Evolutionary conservation across 495 filamentous ascomycete species (phyloP).

Genomic region (Penicillium malachiteum): DNA sequence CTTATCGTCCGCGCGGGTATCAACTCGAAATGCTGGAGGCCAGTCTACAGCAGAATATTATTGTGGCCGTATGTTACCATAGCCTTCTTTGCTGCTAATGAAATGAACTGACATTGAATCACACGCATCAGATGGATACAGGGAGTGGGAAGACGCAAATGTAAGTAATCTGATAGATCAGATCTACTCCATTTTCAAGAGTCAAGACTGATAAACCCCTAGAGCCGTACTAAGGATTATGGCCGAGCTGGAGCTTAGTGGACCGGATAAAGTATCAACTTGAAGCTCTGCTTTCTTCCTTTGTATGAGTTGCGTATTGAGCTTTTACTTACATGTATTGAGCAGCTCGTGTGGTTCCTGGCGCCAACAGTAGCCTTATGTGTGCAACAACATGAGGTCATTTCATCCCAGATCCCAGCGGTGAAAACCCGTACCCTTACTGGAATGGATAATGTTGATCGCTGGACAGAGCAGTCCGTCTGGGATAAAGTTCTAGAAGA

Average conservation of each 20-base stretch:
- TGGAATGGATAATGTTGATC: constrained; percentile 67
- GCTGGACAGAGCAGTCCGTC: constrained; percentile 67
- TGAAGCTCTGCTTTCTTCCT: neutral
- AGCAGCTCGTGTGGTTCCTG: constrained; percentile 81
- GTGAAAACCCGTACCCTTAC: constrained; percentile 63
- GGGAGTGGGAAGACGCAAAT: constrained; percentile 91
- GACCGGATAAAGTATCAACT: constrained; percentile 56
- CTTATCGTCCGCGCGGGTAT: constrained; percentile 62
- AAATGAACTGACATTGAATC: neutral
- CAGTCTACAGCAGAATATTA: constrained; percentile 75
- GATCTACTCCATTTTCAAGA: neutral
- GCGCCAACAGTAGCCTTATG: constrained; percentile 75
- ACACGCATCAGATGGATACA: constrained; percentile 73
- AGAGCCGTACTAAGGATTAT: constrained; percentile 79
- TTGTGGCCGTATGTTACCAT: constrained; percentile 75
- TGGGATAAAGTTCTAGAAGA: constrained; percentile 74
- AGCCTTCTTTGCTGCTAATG: neutral
- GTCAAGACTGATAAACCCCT: constrained; percentile 4
- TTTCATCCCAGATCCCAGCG: constrained; percentile 60
- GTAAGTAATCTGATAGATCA: constrained; percentile 47
- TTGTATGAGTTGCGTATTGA: too few species aligned
- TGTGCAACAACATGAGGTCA: constrained; percentile 66
- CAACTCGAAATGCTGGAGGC: constrained; percentile 90
- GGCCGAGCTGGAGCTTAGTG: constrained; percentile 65
- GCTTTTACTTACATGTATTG: too few species aligned